Conservation (phyloP, 2,329 filamentous ascomycete genomes). For the Cladosporium oxysporum region DNA sequence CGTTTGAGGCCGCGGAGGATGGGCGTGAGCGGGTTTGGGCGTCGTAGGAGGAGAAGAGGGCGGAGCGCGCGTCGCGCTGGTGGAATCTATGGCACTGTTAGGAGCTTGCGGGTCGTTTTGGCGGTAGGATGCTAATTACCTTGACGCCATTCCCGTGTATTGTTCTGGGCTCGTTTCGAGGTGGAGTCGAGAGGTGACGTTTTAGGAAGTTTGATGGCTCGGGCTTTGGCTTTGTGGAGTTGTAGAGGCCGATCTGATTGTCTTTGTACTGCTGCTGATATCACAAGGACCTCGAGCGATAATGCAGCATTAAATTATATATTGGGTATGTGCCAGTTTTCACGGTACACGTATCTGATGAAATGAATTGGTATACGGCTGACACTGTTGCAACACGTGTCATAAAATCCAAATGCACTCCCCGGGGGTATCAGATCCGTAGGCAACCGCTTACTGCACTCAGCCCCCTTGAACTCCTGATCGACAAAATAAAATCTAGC, state of each 20-base stretch:
- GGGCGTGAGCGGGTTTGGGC: conserved; percentile 34
- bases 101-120: neutral
- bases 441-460: conserved; percentile 19
- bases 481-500: neutral
- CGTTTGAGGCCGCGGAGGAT: conserved; percentile 34
- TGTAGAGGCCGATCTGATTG: neutral
- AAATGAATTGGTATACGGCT: conserved; percentile 11
- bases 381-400: conserved; percentile 11
- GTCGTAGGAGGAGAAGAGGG: conserved; percentile 44
- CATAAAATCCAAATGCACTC: conserved; percentile 3
- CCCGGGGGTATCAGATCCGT: conserved; percentile 6
- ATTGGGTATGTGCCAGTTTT: neutral
- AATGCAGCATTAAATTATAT: neutral
- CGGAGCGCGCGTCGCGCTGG: conserved; percentile 43
- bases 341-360: neutral
- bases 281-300: neutral
- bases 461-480: conserved; percentile 17
- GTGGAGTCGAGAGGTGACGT: conserved; percentile 19
- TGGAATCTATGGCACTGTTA: conserved; percentile 10
- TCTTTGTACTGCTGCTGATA: conserved; percentile 13
- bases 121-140: neutral
- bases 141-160: conserved; percentile 18
- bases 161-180: conserved; percentile 11
- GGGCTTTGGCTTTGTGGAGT: conserved; percentile 15
- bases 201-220: conserved; percentile 11